phyloP scores from a whole-genome alignment of 768 basidiomycete species.

The Hydnomerulius pinastri region DNA sequence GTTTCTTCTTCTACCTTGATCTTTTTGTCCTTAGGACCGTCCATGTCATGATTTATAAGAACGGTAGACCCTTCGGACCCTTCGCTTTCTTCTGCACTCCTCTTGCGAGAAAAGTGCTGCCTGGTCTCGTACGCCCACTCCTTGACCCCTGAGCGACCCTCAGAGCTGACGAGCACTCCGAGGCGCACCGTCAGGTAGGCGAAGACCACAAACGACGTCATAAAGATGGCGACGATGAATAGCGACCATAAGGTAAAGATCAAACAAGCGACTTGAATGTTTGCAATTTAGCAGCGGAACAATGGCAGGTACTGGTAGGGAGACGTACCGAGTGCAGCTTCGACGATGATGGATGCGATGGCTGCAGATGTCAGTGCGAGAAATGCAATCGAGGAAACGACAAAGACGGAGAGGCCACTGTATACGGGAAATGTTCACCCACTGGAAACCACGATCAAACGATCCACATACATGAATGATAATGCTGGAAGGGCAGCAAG shows the following conservation, averaged over 20 bases:
- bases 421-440: neutral
- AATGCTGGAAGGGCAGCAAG: slow-evolving; percentile 37
- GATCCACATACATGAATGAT: slow-evolving; percentile 41
- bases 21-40: slow-evolving; percentile 18
- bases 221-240: slow-evolving; percentile 34
- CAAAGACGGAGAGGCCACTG: slow-evolving; percentile 37
- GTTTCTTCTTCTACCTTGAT: slow-evolving; percentile 24
- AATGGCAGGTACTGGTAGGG: neutral
- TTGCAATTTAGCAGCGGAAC: no score
- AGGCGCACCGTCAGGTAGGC: slow-evolving; percentile 38
- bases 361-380: slow-evolving; percentile 38
- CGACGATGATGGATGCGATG: slow-evolving; percentile 34
- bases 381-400: slow-evolving; percentile 36
- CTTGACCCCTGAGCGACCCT: slow-evolving; percentile 33
- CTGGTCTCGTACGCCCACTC: slow-evolving; percentile 33
- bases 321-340: slow-evolving; percentile 28
- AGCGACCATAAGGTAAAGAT: slow-evolving; percentile 33
- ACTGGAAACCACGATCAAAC: slow-evolving; percentile 7
- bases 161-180: slow-evolving; percentile 33
- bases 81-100: slow-evolving; percentile 20
- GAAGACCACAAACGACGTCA: slow-evolving; percentile 31
- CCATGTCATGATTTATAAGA: slow-evolving; percentile 21
- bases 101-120: slow-evolving; percentile 18
- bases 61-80: slow-evolving; percentile 28
- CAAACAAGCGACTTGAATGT: slow-evolving; percentile 40